Conservation (phyloP, 2,329 filamentous ascomycete genomes). For the Claviceps arundinis region DNA sequence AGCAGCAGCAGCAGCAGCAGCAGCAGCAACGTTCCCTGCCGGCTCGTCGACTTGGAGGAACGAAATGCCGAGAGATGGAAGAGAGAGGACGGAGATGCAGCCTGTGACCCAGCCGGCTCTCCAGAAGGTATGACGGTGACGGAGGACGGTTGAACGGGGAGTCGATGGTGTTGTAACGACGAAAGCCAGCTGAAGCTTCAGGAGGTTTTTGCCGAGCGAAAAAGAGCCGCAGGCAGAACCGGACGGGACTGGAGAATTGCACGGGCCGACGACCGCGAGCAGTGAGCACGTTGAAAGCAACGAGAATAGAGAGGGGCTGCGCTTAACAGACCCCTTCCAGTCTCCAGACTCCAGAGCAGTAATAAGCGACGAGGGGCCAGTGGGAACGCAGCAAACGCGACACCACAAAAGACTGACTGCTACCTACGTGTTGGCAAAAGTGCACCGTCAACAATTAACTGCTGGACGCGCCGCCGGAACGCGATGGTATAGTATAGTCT, state of each 20-base stretch:
- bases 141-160: conserved; percentile 8
- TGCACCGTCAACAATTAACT: too few relatives aligned
- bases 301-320: background rate
- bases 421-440: too few relatives aligned
- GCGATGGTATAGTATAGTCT: too few relatives aligned
- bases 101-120: conserved; percentile 25
- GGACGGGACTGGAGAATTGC: conserved; percentile 11
- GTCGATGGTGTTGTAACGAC: conserved; percentile 12
- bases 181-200: conserved; percentile 12
- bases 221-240: conserved; percentile 11
- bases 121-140: conserved; percentile 9
- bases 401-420: too few relatives aligned
- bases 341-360: too few relatives aligned
- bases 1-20: background rate
- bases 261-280: conserved; percentile 6
- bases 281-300: background rate
- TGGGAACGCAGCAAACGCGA: too few relatives aligned
- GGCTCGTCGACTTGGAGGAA: conserved; percentile 7
- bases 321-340: background rate
- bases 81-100: conserved; percentile 17
- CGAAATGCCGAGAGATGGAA: conserved; percentile 10
- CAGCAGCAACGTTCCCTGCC: conserved; percentile 7
- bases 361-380: too few relatives aligned
- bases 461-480: too few relatives aligned
- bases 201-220: conserved; percentile 14